Conservation (phyloP, 176 grass and related monocot species). For the bread wheat (Triticum aestivum) region DNA sequence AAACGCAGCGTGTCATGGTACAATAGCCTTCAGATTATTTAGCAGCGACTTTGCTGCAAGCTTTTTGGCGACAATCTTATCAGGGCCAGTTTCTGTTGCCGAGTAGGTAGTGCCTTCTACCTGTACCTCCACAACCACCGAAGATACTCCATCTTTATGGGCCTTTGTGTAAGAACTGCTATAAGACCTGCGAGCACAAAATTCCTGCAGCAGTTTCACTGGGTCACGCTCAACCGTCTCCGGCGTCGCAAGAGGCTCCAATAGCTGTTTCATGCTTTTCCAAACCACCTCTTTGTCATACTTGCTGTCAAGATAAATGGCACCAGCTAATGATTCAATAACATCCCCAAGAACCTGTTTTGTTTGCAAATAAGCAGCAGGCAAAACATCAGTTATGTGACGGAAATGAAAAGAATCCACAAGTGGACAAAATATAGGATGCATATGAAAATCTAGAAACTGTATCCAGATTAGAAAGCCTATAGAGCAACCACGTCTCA, state of each 20-base stretch:
- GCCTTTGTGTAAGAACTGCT: neutral
- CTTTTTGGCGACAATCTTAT: constrained; percentile 45
- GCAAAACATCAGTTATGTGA: neutral
- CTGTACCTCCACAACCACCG: constrained; percentile 40
- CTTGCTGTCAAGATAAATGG: constrained; percentile 60
- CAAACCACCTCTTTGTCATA: constrained; percentile 55
- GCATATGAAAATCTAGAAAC: neutral
- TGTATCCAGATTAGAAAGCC: neutral
- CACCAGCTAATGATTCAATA: constrained; percentile 70
- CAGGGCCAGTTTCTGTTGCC: constrained; percentile 26
- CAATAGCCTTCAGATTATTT: constrained; percentile 26
- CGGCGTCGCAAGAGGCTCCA: constrained; percentile 67
- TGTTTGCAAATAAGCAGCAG: constrained; percentile 1
- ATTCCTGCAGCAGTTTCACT: constrained; percentile 48
- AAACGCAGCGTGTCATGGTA: neutral
- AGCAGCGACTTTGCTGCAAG: constrained; percentile 51
- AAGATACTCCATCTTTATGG: constrained; percentile 18
- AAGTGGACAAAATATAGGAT: neutral
- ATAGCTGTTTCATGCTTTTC: constrained; percentile 50
- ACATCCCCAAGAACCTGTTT: constrained; percentile 76
- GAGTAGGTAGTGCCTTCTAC: constrained; percentile 23
- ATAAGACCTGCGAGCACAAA: constrained; percentile 35
- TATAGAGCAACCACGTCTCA: neutral
- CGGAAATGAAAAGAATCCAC: neutral
- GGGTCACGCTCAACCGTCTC: constrained; percentile 61